Evolutionary conservation across 2,329 filamentous ascomycete genomes (phyloP).

Genomic region (Fusarium neocosmosporiellum): DNA sequence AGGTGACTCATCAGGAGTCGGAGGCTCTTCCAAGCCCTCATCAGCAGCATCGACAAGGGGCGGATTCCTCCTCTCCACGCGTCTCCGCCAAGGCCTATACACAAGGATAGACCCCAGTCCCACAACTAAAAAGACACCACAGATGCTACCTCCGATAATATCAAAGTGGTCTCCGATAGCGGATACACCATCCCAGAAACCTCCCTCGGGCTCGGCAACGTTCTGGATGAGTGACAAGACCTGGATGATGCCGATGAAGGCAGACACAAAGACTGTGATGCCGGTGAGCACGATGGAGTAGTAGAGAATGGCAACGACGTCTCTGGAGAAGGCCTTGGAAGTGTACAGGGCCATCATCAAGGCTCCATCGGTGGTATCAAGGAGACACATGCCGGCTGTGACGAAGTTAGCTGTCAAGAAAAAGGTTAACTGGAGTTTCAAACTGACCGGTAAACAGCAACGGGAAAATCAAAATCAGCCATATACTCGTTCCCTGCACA

Average conservation of each 20-base stretch:
- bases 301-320: slow-evolving; percentile 90
- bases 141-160: slow-evolving; percentile 87
- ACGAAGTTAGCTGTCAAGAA: background rate
- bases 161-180: slow-evolving; percentile 84
- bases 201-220: slow-evolving; percentile 76
- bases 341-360: slow-evolving; percentile 97
- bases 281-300: slow-evolving; percentile 90
- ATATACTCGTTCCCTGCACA: slow-evolving; percentile 86
- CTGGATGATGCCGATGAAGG: slow-evolving; percentile 88
- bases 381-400: slow-evolving; percentile 88
- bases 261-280: slow-evolving; percentile 84
- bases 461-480: slow-evolving; percentile 94
- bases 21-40: slow-evolving; percentile 13
- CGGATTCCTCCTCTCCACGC: slow-evolving; percentile 49
- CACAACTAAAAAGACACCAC: slow-evolving; percentile 83
- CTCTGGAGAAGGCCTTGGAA: slow-evolving; percentile 78
- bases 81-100: slow-evolving; percentile 82
- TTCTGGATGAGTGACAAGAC: slow-evolving; percentile 82
- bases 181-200: slow-evolving; percentile 92
- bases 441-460: slow-evolving; percentile 83
- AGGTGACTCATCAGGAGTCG: background rate
- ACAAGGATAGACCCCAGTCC: slow-evolving; percentile 78
- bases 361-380: slow-evolving; percentile 93
- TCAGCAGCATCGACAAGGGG: slow-evolving; percentile 21
- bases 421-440: background rate